Base-by-base conservation (phyloP, 73 alveolate genomes). In the Paramecium sexaurelia region DNA sequence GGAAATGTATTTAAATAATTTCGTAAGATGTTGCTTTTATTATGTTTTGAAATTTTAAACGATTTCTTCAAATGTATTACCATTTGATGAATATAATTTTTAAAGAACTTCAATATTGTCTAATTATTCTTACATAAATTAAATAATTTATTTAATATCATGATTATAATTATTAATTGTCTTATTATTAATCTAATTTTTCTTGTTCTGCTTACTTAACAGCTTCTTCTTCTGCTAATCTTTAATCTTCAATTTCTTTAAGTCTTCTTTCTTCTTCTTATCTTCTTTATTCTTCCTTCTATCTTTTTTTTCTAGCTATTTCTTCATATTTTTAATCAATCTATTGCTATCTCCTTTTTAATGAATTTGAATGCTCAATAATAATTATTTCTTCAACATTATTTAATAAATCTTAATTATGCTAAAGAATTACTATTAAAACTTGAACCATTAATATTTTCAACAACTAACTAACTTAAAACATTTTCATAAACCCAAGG, bases 401-500 rank as follows among this genome's bases (percentile, higher is more conserved):
- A 61, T 32, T 29, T 61, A 61, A 13, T 10, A 61, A 1, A 61
- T 61, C 83, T 24, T 61, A 61, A 61, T 73, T 17, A 51, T 51
- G 33, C 17, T 17, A 51, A 51, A 17, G 67, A 51, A 4, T 51
- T 51, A 51, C 67, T 51, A 51, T 51, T 51, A 83, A 40, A 51
- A 19, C 43, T 27, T 4, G 20, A 11, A 17, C 8, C 45, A 51
- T 51, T 51, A 33, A 20, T 47, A 47, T 86, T 47, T 61, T 86
- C 43, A 56, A 37, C 56, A 39, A 39, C 43, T 7, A 86, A 85
- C 41, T 86, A 84, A 17, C 45, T n/a, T 57, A 40, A 86, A 26
- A 86, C 87, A 66, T 61, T 61, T 6, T 86, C 61, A 75, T 29
- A 86, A n/a, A 86, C 33, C 93, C 93, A 86, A 6, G 93, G 93